Evolutionary conservation across 2,329 filamentous ascomycete species (phyloP).

Genomic region (Xylogone sp.): DNA sequence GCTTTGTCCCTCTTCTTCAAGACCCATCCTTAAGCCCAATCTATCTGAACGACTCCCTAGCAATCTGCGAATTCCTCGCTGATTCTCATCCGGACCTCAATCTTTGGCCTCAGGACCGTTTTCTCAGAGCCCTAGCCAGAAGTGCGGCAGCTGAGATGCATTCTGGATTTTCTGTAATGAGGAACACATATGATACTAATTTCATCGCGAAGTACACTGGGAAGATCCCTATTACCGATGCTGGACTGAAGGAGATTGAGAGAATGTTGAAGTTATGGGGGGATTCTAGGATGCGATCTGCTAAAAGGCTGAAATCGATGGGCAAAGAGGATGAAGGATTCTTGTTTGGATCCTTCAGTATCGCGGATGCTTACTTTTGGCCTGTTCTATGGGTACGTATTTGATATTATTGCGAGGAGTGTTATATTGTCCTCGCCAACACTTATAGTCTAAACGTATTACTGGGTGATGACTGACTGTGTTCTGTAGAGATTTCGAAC

Average conservation of each 20-base stretch:
- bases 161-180: slow-evolving; percentile 9
- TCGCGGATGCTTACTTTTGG: slow-evolving; percentile 30
- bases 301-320: slow-evolving; percentile 13
- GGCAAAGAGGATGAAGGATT: slow-evolving; percentile 23
- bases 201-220: slow-evolving; percentile 24
- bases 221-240: slow-evolving; percentile 16
- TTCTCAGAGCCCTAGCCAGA: slow-evolving; percentile 9
- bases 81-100: slow-evolving; percentile 33
- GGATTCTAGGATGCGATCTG: slow-evolving; percentile 13
- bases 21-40: slow-evolving; percentile 21
- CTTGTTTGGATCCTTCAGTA: slow-evolving; percentile 25
- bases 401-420: background rate
- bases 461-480: background rate
- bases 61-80: slow-evolving; percentile 44
- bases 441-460: background rate
- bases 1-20: slow-evolving; percentile 39
- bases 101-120: slow-evolving; percentile 37
- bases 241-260: slow-evolving; percentile 16
- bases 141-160: slow-evolving; percentile 15
- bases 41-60: slow-evolving; percentile 42
- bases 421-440: background rate
- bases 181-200: slow-evolving; percentile 11
- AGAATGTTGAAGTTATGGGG: slow-evolving; percentile 23
- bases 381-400: slow-evolving; percentile 26
- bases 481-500: slow-evolving; percentile 22